phyloP scores from a whole-genome alignment of 495 filamentous ascomycete species.

The Penicillium waksmanii region DNA sequence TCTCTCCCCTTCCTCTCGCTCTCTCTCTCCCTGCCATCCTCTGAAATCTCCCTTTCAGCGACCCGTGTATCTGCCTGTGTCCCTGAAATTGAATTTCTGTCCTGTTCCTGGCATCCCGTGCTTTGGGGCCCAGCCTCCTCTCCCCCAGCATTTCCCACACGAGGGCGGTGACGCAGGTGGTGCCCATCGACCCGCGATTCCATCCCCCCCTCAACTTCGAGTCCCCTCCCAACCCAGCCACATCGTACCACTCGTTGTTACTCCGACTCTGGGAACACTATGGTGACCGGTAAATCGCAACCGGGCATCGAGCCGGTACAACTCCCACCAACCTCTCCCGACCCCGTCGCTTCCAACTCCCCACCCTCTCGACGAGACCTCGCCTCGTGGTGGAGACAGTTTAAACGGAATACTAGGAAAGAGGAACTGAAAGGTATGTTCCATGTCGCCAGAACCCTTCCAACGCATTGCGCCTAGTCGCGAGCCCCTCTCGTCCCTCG shows the following conservation, averaged over 20 bases:
- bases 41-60: constrained; percentile 5
- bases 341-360: constrained; percentile 47
- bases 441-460: constrained; percentile 1
- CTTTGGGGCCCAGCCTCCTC: neutral
- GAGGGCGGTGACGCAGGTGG: constrained; percentile 43
- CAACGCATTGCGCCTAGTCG: neutral
- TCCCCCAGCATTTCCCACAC: constrained; percentile 39
- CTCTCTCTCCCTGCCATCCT: neutral
- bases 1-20: neutral
- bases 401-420: constrained; percentile 73
- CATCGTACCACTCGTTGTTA: constrained; percentile 11
- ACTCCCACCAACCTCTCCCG: constrained; percentile 36
- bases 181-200: constrained; percentile 23
- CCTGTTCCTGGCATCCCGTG: no score
- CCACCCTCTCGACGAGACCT: constrained; percentile 79
- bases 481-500: neutral
- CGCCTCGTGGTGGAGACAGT: constrained; percentile 90
- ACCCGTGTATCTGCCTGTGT: no score
- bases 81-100: no score
- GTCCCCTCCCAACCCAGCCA: neutral
- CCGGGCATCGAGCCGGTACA: constrained; percentile 41
- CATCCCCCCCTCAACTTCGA: constrained; percentile 7
- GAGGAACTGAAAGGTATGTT: constrained; percentile 77
- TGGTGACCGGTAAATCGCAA: constrained; percentile 52
- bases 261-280: constrained; percentile 27